Evolutionary conservation across 2,329 filamentous ascomycete genomes (phyloP), one percentile per base, ranked within the genome.

Genomic region (Fusarium udum): DNA sequence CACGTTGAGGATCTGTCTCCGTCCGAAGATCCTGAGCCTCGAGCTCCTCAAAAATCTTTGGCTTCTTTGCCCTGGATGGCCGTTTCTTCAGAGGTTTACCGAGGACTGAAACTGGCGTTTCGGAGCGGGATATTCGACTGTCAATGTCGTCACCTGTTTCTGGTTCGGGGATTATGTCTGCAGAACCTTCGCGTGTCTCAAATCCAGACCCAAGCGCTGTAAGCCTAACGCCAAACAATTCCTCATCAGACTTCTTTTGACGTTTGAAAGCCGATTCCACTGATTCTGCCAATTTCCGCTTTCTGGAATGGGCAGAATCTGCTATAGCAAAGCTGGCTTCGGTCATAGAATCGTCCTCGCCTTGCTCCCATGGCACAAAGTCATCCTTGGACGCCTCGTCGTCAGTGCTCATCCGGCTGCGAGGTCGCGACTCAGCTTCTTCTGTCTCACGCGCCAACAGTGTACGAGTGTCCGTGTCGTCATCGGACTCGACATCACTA

Each of bases 401-500:
- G 66, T 92, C 89, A 4, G 87, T 87, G 78, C 88, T 90, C 86
- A 91, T 88, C 46, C 92, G 93, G 81, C 93, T 97, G 49, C 91
- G 90, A 55, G 92, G 92, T 46, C 92, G 90, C 72, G 93, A 97
- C 68, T 96, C 95, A 39, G 91, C 91, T 73, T 96, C 95, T 79
- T 97, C 95, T 0, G 93, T 97, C 79, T 95, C 94, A 51, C 92
- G 88, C 18, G 89, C 90, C 18, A 92, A 90, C 36, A 82, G 65
- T 39, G 84, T 84, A 43, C 84, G 83, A 52, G 89, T 89, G 72
- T 90, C 88, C 4, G 82, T 85, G 63, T 98, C 95, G 74, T 97
- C 95, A 73, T 97, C 95, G 1, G 94, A 97, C 80, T 98, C 94
- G n/a, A 92, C 93, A 88, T 85, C 88, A 92, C 79, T 89, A 84